Evolutionary conservation across 106 monocot species (phyloP).

Genomic region (Dioscorea alata): DNA sequence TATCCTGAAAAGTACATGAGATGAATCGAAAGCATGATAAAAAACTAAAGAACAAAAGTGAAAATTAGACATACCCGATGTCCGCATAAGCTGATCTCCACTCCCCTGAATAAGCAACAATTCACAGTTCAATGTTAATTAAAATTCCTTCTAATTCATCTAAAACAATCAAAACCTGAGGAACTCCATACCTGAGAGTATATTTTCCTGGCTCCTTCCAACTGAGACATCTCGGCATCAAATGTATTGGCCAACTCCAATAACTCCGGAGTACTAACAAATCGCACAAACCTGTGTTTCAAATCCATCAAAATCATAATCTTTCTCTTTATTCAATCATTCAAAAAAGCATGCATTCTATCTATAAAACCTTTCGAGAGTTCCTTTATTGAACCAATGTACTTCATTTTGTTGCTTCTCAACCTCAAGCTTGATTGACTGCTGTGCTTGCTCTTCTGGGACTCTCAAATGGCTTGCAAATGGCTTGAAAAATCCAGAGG

Average conservation of each 20-base stretch:
- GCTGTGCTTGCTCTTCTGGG: constrained; percentile 66
- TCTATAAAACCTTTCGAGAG: constrained; percentile 60
- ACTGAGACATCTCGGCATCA: constrained; percentile 90
- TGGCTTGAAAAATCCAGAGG: constrained; percentile 88
- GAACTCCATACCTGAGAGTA: constrained; percentile 54
- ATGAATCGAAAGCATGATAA: background rate
- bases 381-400: constrained; percentile 77
- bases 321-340: background rate
- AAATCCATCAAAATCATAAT: background rate
- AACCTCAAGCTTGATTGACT: constrained; percentile 52
- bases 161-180: background rate
- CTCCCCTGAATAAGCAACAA: constrained; percentile 36
- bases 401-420: constrained; percentile 27
- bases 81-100: constrained; percentile 30
- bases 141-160: background rate
- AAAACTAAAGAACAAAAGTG: background rate
- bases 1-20: background rate
- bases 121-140: background rate
- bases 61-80: constrained; percentile 20
- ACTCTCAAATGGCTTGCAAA: constrained; percentile 80
- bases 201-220: constrained; percentile 85
- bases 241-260: constrained; percentile 82
- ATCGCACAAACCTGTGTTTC: constrained; percentile 85
- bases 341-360: background rate
- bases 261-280: constrained; percentile 95